Evolutionary conservation across 257 asterid genomes (phyloP), one percentile per base, ranked within the genome.

Genomic region (Schizonepeta tenuifolia): DNA sequence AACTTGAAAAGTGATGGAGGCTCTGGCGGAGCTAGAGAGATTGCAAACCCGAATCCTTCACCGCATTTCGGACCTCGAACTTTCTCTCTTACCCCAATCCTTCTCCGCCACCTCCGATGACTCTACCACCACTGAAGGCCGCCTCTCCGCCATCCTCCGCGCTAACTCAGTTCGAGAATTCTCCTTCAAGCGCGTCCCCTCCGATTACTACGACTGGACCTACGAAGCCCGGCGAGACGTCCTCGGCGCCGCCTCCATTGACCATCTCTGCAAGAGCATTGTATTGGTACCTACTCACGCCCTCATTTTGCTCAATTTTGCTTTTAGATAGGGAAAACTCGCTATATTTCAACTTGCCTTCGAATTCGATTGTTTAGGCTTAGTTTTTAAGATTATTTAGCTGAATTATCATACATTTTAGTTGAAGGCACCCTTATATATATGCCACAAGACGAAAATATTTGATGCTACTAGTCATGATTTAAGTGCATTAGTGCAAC

Each of bases 181-280:
- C 86, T 36, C 64, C 9, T 91, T 95, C 82, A 92, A 86, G 82
- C 90, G 97, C 68, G 99, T 90, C 5, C 82, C 95, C 31, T 70
- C 83, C 60, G 91, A 90, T 82, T 95, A 92, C 87, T 95, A 95
- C 79, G 83, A 85, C 44, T 73, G 88, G 90, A 75, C 95, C 56
- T 85, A 88, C 65, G 96, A 95, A 74, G 81, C 93, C 57, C 93
- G 99, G 36, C 88, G 96, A 7, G 92, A 92, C 56, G 78, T 79
- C 80, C 93, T 95, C 17, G 82, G 53, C 20, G 99, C 99, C 73
- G 82, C 93, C 78, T 95, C 99, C 65, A 41, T 90, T 61, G 79
- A 92, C 53, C 99, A 95, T 79, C 96, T 95, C 79, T 95, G 99
- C 95, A 95, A 92, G 85, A 95, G 99, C 90, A 92, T 95, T 74